Evolutionary conservation across 805 yeast genomes (phyloP).

Genomic region (Saturnispora dispora): DNA sequence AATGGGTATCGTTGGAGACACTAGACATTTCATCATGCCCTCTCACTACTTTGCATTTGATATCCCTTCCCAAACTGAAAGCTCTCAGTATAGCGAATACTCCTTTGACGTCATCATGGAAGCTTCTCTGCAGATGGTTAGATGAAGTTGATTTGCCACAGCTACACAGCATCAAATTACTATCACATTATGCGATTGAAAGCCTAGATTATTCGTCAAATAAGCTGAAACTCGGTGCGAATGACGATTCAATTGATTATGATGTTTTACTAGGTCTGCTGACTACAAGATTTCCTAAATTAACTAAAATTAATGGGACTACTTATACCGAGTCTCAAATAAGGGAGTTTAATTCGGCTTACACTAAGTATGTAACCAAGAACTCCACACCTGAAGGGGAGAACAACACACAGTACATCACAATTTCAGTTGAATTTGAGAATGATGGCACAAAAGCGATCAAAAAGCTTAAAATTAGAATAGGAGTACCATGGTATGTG

Average conservation of each 20-base stretch:
- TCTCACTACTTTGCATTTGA: neutral
- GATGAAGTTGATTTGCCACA: neutral
- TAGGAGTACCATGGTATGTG: neutral
- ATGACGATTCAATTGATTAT: constrained; percentile 7
- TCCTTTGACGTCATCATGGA: constrained; percentile 15
- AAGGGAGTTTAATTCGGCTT: neutral
- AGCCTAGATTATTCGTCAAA: constrained; percentile 1
- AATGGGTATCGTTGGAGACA: neutral
- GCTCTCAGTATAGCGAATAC: constrained; percentile 33
- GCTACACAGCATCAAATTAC: neutral
- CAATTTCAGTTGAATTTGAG: neutral
- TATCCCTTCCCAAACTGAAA: constrained; percentile 11
- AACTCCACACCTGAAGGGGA: neutral
- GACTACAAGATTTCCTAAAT: constrained; percentile 18
- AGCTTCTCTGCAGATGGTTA: neutral
- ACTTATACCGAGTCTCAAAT: constrained; percentile 22
- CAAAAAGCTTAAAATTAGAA: neutral
- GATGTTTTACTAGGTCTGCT: constrained; percentile 16
- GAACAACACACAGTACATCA: neutral
- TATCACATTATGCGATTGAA: neutral
- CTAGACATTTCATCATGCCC: neutral
- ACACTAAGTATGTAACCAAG: neutral
- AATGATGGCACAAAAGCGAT: neutral
- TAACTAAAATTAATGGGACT: constrained; percentile 51
- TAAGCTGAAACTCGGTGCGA: neutral